Percentiles rank a stretch among this genome's conserved stretches.
Conservation (phyloP, 345 rosid species). For the Ricinus communis region DNA sequence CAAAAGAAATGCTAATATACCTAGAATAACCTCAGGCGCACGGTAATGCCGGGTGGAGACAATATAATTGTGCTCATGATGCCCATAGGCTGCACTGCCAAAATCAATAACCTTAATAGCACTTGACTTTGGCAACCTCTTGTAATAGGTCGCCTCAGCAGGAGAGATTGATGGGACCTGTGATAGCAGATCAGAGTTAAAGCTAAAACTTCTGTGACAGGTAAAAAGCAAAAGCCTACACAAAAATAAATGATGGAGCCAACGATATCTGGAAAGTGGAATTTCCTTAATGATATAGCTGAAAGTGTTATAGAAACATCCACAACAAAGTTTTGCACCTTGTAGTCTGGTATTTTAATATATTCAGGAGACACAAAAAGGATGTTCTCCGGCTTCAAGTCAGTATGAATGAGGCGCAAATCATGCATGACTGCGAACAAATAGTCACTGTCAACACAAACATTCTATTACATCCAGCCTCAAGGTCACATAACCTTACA, state of each 20-base stretch:
- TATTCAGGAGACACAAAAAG: conserved; percentile 61
- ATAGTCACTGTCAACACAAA: conserved; percentile 17
- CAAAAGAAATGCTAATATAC: conserved; percentile 28
- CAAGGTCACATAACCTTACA: conserved; percentile 3
- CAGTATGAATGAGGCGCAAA: conserved; percentile 62
- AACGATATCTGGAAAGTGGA: conserved; percentile 4
- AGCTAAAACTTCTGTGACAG: neutral
- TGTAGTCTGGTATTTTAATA: conserved; percentile 56
- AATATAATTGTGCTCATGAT: conserved; percentile 54
- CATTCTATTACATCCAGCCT: conserved; percentile 3
- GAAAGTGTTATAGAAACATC: neutral
- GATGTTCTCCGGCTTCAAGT: conserved; percentile 69
- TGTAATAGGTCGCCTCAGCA: conserved; percentile 37
- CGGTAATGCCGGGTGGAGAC: conserved; percentile 78
- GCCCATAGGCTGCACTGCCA: conserved; percentile 68
- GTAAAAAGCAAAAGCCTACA: neutral
- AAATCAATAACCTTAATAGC: conserved; percentile 74
- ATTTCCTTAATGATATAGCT: neutral
- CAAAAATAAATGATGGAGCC: neutral
- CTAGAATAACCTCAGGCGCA: conserved; percentile 78
- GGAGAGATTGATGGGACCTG: conserved; percentile 40
- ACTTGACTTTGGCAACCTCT: conserved; percentile 70
- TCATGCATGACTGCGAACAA: conserved; percentile 64
- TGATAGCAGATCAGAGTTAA: conserved; percentile 14
- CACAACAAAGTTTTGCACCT: conserved; percentile 33